These are phyloP conservation scores for Aspergillus baeticus DNA, from an alignment of 495 filamentous ascomycete genomes.

Conservation along the genomic window DNA sequence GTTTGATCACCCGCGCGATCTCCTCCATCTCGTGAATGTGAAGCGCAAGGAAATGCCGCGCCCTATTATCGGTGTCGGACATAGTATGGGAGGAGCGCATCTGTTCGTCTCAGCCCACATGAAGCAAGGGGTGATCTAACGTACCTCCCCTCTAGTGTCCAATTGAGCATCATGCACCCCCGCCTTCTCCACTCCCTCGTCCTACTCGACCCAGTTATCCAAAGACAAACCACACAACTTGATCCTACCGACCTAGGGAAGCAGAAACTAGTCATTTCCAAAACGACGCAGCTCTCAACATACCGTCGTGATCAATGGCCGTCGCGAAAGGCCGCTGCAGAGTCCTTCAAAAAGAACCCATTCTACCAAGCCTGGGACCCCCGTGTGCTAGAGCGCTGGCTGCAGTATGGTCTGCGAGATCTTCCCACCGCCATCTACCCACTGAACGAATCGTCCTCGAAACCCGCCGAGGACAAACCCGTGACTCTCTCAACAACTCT, in stretches of 20 bases:
- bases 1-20: conserved; percentile 84
- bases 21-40: conserved; percentile 82
- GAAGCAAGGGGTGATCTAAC: not conserved
- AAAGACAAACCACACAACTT: conserved; percentile 47
- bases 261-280: conserved; percentile 29
- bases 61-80: conserved; percentile 85
- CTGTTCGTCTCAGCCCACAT: conserved; percentile 36
- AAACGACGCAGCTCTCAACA: conserved; percentile 53
- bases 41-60: conserved; percentile 82
- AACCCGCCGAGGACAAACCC: conserved; percentile 30
- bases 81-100: conserved; percentile 81
- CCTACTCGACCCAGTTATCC: conserved; percentile 79
- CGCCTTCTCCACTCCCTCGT: conserved; percentile 75
- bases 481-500: conserved; percentile 60
- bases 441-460: conserved; percentile 16
- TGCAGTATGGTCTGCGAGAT: conserved; percentile 62
- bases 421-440: conserved; percentile 61
- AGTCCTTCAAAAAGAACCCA: conserved; percentile 54
- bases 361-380: conserved; percentile 79
- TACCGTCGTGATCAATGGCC: conserved; percentile 72
- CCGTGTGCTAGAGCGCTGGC: conserved; percentile 65
- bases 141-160: conserved; percentile 31
- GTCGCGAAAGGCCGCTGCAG: conserved; percentile 57
- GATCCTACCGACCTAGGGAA: conserved; percentile 25
- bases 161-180: conserved; percentile 73